Evolutionary conservation across 306 rosid genomes (phyloP), one percentile per base, ranked within the genome.

Genomic region (Malus asiatica): DNA sequence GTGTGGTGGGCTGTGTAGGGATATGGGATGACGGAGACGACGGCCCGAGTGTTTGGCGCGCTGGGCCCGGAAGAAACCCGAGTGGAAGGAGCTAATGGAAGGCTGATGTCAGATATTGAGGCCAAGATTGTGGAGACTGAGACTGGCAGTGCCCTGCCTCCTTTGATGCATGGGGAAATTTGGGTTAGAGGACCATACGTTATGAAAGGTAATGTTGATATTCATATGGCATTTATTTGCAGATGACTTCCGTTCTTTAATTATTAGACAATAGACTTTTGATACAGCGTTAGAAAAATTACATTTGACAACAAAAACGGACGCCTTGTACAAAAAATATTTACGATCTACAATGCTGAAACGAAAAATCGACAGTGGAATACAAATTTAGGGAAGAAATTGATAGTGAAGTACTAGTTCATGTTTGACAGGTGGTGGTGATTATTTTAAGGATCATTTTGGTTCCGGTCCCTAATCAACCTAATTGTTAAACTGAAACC

Each of bases 51-150:
- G 32, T 82, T 77, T 52, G 82, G 20, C 3, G 32, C 82, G 1
- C 57, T 77, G 66, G 85, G 82, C 23, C 51, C 62, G 18, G 45
- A 82, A 38, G 85, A 77, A 55, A 48, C 79, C 29, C 30, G 52
- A 22, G 79, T 77, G 38, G 82, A 65, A 62, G 85, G 82, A 55
- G 76, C 85, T 0, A 73, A 65, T 0, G 85, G 85, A 15, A 77
- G 44, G 76, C 79, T 82, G 0, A 40, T 68, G 64, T 40, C 85
- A 16, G 78, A 82, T 52, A 53, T 63, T 22, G 66, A 77, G 69
- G 85, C 79, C 71, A 77, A 82, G 72, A 61, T 82, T 61, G 85
- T 82, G 55, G 81, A 60, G 65, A 60, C 76, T 8, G 78, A 65
- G 29, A 72, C 71, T 5, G 77, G 78, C 59, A 14, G 23, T 66